These are phyloP conservation scores for Akanthomyces muscarius DNA, from an alignment of 2,329 filamentous ascomycete genomes.

Conservation along the genomic window DNA sequence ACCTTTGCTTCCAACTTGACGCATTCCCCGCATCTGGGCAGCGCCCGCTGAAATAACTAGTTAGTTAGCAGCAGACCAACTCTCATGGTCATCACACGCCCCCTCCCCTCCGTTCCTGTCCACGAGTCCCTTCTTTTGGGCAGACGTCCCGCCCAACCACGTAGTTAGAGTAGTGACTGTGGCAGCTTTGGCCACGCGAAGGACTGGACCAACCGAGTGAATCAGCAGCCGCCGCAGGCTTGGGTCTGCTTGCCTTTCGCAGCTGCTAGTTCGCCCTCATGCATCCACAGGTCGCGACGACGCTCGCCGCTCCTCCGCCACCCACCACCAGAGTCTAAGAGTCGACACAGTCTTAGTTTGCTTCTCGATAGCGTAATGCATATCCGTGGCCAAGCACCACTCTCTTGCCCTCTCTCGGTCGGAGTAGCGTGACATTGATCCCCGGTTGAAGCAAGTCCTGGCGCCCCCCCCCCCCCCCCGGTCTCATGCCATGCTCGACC, in stretches of 20 bases:
- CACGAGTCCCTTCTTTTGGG: not conserved
- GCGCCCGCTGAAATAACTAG: not conserved
- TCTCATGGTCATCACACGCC: not conserved
- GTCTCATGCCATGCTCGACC: constrained; percentile 10
- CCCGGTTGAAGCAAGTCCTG: not conserved
- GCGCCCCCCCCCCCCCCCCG: not conserved
- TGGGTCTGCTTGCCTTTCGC: not conserved
- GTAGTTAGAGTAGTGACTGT: too few relatives aligned
- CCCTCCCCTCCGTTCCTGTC: not conserved
- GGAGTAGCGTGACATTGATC: not conserved
- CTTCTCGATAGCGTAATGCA: constrained; percentile 5
- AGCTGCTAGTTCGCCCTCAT: not conserved
- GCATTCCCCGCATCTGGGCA: constrained; percentile 10
- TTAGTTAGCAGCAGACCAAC: not conserved
- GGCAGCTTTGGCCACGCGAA: not conserved
- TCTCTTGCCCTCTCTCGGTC: too few relatives aligned
- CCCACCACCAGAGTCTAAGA: not conserved
- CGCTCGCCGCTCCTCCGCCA: not conserved
- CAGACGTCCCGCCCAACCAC: too few relatives aligned
- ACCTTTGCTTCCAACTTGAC: not conserved
- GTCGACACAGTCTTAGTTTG: not conserved
- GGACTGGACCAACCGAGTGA: not conserved
- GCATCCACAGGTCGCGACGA: not conserved
- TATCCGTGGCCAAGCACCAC: not conserved
- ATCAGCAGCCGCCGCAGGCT: not conserved